Conservation (phyloP, 768 basidiomycete genomes). For the Omphalotus guepiniiformis region DNA sequence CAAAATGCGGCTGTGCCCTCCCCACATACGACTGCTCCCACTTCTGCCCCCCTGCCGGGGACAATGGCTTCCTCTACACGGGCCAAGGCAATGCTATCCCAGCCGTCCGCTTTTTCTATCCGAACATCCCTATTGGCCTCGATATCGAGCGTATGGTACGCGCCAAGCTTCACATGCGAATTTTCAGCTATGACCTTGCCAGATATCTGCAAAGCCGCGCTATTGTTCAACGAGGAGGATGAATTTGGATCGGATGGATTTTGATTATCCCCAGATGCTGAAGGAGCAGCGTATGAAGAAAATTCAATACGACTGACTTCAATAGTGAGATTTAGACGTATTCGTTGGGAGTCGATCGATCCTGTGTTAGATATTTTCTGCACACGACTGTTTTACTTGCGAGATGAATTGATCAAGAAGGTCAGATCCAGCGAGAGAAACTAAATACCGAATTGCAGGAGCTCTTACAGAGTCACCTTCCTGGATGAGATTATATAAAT, state of each 20-base stretch:
- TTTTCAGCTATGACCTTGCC: constrained; percentile 88
- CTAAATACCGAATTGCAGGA: constrained; percentile 68
- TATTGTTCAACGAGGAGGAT: constrained; percentile 26
- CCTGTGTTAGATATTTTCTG: constrained; percentile 90
- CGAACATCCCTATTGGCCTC: constrained; percentile 89
- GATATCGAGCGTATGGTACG: constrained; percentile 91
- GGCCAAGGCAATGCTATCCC: constrained; percentile 86
- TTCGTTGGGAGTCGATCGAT: constrained; percentile 86
- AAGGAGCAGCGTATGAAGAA: constrained; percentile 59
- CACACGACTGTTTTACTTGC: constrained; percentile 55
- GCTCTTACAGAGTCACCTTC: constrained; percentile 85
- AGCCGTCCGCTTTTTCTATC: constrained; percentile 81
- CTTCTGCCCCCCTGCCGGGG: constrained; percentile 94
- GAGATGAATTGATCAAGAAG: constrained; percentile 5
- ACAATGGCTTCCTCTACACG: constrained; percentile 85
- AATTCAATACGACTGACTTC: constrained; percentile 78
- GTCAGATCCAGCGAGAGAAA: background rate
- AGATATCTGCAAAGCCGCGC: constrained; percentile 72
- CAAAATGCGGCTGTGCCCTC: constrained; percentile 96
- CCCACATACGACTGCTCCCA: constrained; percentile 93
- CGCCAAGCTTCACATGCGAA: constrained; percentile 84
- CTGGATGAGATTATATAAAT: constrained; percentile 95
- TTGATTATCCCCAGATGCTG: constrained; percentile 38
- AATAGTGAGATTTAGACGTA: constrained; percentile 81
- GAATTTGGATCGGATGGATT: constrained; percentile 27